Conservation (phyloP, 805 yeast species). For the Maudiozyma serrabonitensis region DNA sequence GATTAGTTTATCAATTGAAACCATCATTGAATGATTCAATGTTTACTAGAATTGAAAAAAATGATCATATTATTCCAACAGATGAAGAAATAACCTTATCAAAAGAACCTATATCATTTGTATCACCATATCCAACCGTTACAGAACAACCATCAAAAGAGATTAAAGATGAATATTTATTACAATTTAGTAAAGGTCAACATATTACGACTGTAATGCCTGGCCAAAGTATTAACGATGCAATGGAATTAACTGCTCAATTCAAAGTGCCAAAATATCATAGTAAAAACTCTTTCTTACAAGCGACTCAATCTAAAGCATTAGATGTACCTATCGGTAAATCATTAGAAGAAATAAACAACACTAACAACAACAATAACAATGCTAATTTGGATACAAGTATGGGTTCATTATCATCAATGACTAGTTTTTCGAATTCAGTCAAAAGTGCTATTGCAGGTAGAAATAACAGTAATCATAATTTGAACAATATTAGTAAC, state of each 20-base stretch:
- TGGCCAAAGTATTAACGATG: slow-evolving; percentile 26
- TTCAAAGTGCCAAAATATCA: slow-evolving; percentile 28
- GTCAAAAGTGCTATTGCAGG: not conserved
- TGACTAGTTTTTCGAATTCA: not conserved
- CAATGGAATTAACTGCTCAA: slow-evolving; percentile 25
- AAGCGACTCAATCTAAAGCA: slow-evolving; percentile 21
- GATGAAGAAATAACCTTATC: not conserved
- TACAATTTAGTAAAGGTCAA: slow-evolving; percentile 18
- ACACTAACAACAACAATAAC: not conserved
- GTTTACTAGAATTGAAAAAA: not conserved
- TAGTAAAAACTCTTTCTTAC: slow-evolving; percentile 24
- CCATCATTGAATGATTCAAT: slow-evolving; percentile 7
- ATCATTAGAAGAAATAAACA: slow-evolving; percentile 1
- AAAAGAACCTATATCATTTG: slow-evolving; percentile 6
- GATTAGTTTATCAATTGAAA: slow-evolving; percentile 6
- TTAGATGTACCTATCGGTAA: slow-evolving; percentile 23
- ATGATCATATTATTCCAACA: not conserved
- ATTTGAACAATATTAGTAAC: not conserved
- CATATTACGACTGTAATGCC: slow-evolving; percentile 19
- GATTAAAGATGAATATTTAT: slow-evolving; percentile 17
- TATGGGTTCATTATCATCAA: not conserved
- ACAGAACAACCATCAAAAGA: slow-evolving; percentile 23
- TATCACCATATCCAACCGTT: slow-evolving; percentile 18
- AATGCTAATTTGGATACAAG: not conserved
- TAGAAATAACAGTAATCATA: not conserved